Conservation (phyloP, 1,284 basidiomycete genomes). For the Ganoderma boninense region DNA sequence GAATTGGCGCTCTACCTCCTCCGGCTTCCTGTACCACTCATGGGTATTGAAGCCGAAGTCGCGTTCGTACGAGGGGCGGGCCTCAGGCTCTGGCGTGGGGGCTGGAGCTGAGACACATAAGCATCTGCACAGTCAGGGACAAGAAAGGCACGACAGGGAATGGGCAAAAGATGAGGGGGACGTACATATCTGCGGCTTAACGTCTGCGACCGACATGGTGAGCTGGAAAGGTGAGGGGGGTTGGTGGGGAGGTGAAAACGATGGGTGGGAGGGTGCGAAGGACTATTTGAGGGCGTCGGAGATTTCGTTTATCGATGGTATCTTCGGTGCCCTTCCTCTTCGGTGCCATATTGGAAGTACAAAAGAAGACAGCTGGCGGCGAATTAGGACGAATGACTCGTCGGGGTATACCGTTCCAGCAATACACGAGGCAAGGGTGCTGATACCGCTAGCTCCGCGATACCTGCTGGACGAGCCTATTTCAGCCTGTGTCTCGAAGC, state of each 20-base stretch:
- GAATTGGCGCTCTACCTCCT: not conserved
- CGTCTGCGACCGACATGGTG: slow-evolving; percentile 7
- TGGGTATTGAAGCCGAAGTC: not conserved
- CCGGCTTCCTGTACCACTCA: not conserved
- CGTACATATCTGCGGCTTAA: not conserved
- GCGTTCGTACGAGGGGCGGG: not conserved
- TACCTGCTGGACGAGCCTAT: not conserved
- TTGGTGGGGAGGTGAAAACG: slow-evolving; percentile 8
- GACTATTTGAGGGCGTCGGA: slow-evolving; percentile 9
- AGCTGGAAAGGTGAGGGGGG: slow-evolving; percentile 8
- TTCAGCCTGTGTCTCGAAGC: not conserved
- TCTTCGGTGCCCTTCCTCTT: slow-evolving; percentile 7
- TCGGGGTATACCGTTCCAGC: not conserved
- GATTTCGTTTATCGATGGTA: slow-evolving; percentile 7
- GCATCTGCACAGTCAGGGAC: not conserved
- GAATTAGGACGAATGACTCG: slow-evolving; percentile 14
- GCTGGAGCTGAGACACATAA: not conserved
- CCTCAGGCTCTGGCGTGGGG: not conserved
- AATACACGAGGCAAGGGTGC: slow-evolving; percentile 11
- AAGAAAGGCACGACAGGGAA: not conserved
- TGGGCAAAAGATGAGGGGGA: not conserved
- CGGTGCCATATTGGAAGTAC: slow-evolving; percentile 7
- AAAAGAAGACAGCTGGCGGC: slow-evolving; percentile 1
- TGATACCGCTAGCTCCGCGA: not conserved
- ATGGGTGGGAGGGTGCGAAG: slow-evolving; percentile 12